Percentiles rank a stretch among this genome's conserved stretches.
Evolutionary conservation across 257 asterid species (phyloP).

Genomic region (Striga asiatica): DNA sequence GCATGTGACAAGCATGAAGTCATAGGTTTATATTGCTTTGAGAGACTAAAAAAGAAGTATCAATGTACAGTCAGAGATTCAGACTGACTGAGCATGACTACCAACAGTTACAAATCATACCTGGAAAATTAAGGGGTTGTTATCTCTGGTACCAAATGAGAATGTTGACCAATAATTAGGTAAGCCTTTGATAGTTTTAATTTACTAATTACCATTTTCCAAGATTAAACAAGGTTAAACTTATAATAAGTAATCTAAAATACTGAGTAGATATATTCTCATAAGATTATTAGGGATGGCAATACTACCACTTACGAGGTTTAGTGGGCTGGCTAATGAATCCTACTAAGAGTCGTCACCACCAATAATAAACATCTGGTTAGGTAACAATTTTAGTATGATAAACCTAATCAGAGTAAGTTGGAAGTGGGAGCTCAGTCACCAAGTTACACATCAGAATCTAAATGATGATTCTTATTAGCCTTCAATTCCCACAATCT

Average conservation of each 20-base stretch:
- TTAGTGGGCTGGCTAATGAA: not conserved
- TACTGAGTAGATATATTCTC: not conserved
- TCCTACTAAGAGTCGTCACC: not conserved
- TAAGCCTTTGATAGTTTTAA: not conserved
- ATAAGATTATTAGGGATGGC: not conserved
- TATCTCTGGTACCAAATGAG: too few relatives aligned
- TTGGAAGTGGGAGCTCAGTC: not conserved
- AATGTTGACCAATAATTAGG: not conserved
- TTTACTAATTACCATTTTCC: not conserved
- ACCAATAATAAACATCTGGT: not conserved
- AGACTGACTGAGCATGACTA: too few relatives aligned
- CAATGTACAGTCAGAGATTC: not conserved
- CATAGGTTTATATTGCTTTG: not conserved
- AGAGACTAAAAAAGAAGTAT: not conserved
- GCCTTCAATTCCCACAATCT: constrained; percentile 5
- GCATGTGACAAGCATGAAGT: not conserved
- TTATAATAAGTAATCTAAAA: not conserved
- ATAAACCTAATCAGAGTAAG: not conserved
- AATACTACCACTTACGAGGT: not conserved
- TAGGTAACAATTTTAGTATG: not conserved
- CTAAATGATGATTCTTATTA: not conserved
- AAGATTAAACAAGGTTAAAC: not conserved
- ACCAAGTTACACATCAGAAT: constrained; percentile 7
- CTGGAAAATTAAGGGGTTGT: too few relatives aligned
- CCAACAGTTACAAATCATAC: too few relatives aligned